Base-by-base conservation (phyloP, 495 filamentous ascomycete species). In the Aspergillus biplanus region DNA sequence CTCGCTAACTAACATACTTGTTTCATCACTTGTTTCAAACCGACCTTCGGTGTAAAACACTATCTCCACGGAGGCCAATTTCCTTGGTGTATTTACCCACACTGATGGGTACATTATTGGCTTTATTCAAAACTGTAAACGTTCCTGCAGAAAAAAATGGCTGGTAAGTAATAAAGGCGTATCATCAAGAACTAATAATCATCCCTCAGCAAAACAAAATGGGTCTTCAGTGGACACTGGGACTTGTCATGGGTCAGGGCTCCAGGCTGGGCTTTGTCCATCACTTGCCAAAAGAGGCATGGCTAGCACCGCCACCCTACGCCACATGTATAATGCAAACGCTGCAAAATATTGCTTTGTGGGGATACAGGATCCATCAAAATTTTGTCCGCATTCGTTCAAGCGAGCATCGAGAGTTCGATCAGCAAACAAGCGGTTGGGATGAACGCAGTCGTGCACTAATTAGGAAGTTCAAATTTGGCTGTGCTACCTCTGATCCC, bases 271-370 rank as follows among this genome's bases (percentile, higher is more conserved):
- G n/a, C n/a, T n/a, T n/a, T n/a, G 37, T 39, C 37, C 7, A 44
- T 44, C 39, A 44, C 39, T 44, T 44, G 11, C 39, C n/a, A 15
- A 39, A 39, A 39, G 13, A 39, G 37, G 7, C 37, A 7, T 13
- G 39, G n/a, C 3, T 11, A 11, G 6, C 39, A 46, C 35, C 58
- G 52, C 50, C 59, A 61, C 59, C 35, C 16, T 37, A 35, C 65
- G 59, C 65, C 59, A 66, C 59, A 49, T 47, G 7, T 16, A 33
- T 0, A 56, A 47, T 67, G 61, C 65, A 67, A 67, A 67, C 52
- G 39, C 33, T 50, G 54, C 65, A 67, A 67, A 67, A 55, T 32
- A 8, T 33, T 21, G 47, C 35, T 58, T 39, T 4, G 59, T 59
- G 56, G 64, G 44, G 50, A 34, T 44, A 37, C 47, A 9, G 15